phyloP scores from a whole-genome alignment of 1,139 yeast species.

The Taphrina communis region DNA sequence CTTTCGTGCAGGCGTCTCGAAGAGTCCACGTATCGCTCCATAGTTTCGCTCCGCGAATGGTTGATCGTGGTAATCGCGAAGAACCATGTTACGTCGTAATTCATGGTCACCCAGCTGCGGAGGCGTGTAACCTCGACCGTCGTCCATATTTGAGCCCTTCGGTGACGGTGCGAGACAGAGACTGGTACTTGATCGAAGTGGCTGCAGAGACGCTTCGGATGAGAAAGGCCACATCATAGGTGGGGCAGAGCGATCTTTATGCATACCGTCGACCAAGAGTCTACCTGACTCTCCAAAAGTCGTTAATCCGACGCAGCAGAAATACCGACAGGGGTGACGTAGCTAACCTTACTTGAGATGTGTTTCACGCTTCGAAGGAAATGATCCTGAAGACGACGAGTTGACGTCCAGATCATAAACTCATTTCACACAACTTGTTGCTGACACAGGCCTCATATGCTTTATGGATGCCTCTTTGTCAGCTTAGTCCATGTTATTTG shows the following conservation, averaged over 20 bases:
- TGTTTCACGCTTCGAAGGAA: constrained; percentile 1
- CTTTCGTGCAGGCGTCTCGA: constrained; percentile 29
- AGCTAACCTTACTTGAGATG: constrained; percentile 10
- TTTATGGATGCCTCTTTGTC: not conserved
- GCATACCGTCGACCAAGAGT: not conserved
- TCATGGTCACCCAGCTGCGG: constrained; percentile 10
- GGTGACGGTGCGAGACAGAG: not conserved
- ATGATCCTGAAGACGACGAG: too few relatives aligned
- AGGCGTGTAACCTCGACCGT: not conserved
- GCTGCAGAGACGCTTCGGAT: constrained; percentile 4
- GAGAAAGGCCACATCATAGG: constrained; percentile 12
- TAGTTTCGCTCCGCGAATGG: constrained; percentile 35
- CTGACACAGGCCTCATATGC: not conserved
- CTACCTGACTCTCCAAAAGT: not conserved
- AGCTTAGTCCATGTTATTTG: not conserved
- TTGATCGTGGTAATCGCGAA: constrained; percentile 38
- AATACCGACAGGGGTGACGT: not conserved
- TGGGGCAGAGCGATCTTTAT: constrained; percentile 7
- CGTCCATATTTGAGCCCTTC: not conserved
- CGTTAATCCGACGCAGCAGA: not conserved
- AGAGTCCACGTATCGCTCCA: constrained; percentile 36
- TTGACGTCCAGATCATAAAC: not conserved
- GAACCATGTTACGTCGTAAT: constrained; percentile 8
- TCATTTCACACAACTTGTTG: not conserved
- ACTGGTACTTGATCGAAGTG: not conserved